Percentiles rank a stretch among this genome's conserved stretches.
phyloP scores from a whole-genome alignment of 2,329 filamentous ascomycete species.

The Colletotrichum sp. region DNA sequence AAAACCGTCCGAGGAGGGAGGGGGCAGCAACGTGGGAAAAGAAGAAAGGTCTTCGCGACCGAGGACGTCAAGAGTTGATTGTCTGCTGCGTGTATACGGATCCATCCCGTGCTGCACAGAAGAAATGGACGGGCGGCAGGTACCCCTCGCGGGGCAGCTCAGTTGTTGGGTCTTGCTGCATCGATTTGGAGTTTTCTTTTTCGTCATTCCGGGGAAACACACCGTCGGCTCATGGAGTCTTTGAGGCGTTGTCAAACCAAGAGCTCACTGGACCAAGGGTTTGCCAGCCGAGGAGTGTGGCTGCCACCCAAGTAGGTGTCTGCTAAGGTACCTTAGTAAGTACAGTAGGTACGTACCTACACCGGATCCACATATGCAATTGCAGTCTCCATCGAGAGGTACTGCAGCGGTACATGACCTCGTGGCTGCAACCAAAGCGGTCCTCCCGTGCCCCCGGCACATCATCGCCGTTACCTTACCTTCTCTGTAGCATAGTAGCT shows the following conservation, averaged over 20 bases:
- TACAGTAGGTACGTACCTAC: not conserved
- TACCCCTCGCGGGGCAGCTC: not conserved
- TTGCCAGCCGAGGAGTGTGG: not conserved
- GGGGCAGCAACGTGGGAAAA: not conserved
- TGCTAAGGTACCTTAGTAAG: not conserved
- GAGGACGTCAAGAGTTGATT: not conserved
- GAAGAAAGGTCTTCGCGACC: not conserved
- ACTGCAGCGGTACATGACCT: constrained; percentile 18
- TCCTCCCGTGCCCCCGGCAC: constrained; percentile 5
- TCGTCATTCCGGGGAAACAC: constrained; percentile 15
- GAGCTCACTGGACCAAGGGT: not conserved
- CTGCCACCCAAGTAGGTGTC: not conserved
- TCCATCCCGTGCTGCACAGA: not conserved
- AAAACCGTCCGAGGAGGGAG: not conserved
- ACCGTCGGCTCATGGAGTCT: constrained; percentile 1
- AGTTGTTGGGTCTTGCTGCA: not conserved
- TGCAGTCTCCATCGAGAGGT: not conserved
- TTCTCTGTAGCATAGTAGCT: not conserved
- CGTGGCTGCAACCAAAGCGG: constrained; percentile 14
- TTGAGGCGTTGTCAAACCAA: not conserved
- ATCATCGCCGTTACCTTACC: not conserved
- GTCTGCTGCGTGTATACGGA: not conserved
- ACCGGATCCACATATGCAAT: not conserved
- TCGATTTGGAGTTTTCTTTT: constrained; percentile 6
- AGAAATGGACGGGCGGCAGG: not conserved